Evolutionary conservation across 2,329 filamentous ascomycete species (phyloP).

Genomic region (Penicillium polonicum): DNA sequence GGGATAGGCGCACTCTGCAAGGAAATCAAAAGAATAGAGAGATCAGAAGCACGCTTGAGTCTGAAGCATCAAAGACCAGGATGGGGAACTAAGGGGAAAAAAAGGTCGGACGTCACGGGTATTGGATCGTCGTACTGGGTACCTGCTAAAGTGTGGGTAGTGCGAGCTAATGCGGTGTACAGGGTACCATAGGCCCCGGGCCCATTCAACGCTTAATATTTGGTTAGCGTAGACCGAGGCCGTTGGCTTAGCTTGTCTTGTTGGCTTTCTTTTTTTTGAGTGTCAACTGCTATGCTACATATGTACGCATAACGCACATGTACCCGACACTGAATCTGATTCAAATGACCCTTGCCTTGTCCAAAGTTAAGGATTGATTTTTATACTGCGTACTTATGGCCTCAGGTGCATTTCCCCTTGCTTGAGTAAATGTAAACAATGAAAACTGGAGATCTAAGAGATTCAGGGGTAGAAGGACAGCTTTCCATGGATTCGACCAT

Average conservation of each 20-base stretch:
- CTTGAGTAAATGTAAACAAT: neutral
- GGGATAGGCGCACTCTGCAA: slow-evolving; percentile 11
- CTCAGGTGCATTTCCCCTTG: neutral
- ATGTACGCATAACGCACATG: neutral
- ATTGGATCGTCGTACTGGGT: slow-evolving; percentile 12
- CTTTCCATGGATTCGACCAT: neutral
- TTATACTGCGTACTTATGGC: neutral
- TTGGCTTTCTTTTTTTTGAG: neutral
- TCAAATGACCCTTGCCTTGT: neutral
- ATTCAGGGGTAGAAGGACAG: neutral
- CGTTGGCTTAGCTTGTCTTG: neutral
- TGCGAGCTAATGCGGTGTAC: slow-evolving; percentile 11
- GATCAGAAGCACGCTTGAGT: slow-evolving; percentile 2
- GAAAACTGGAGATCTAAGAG: neutral
- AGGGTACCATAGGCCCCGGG: slow-evolving; percentile 10
- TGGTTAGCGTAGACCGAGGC: neutral
- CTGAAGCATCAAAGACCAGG: slow-evolving; percentile 4
- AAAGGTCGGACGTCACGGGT: slow-evolving; percentile 19
- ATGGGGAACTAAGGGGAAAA: slow-evolving; percentile 16
- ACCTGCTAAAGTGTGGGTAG: slow-evolving; percentile 9
- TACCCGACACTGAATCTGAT: neutral
- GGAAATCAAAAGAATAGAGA: slow-evolving; percentile 10
- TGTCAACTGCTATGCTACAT: neutral
- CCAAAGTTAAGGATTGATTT: neutral
- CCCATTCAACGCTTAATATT: slow-evolving; percentile 1